These are phyloP conservation scores for Xylariales sp. DNA, from an alignment of 2,329 filamentous ascomycete genomes.

Conservation along the genomic window DNA sequence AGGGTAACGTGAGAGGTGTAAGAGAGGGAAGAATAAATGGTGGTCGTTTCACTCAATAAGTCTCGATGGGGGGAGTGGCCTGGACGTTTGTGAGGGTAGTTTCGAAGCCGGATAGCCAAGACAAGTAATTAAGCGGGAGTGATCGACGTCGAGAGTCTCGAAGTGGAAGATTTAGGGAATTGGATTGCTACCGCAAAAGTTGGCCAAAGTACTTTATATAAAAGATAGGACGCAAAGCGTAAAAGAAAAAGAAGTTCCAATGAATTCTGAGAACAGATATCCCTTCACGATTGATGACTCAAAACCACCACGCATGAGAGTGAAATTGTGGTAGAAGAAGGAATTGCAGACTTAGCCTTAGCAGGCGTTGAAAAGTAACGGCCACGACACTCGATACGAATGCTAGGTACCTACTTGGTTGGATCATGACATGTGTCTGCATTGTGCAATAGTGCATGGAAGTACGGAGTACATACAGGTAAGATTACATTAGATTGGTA, in stretches of 20 bases:
- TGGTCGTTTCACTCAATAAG: conserved; percentile 1
- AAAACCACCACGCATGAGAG: conserved; percentile 28
- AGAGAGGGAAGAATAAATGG: conserved; percentile 21
- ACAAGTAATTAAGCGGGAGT: conserved; percentile 7
- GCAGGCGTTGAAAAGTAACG: conserved; percentile 19
- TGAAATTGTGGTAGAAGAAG: conserved; percentile 27
- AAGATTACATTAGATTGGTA: too few relatives aligned
- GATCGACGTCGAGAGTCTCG: conserved; percentile 26
- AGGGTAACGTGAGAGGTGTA: not conserved
- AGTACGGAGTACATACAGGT: too few relatives aligned
- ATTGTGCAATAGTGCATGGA: conserved; percentile 20
- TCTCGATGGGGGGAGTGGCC: conserved; percentile 10
- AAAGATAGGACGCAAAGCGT: conserved; percentile 6
- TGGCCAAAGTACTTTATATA: conserved; percentile 31
- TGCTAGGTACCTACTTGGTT: conserved; percentile 28
- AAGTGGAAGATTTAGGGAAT: conserved; percentile 16
- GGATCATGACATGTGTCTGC: conserved; percentile 42
- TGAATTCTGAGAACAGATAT: conserved; percentile 47
- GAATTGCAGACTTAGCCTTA: not conserved
- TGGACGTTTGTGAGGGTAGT: not conserved
- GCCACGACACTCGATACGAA: conserved; percentile 35
- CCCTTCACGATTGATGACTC: conserved; percentile 34
- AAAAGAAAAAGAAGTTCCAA: conserved; percentile 35
- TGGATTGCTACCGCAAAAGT: conserved; percentile 1
- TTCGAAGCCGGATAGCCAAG: conserved; percentile 12